Conservation (phyloP, 78 protist genomes). For the Anaeramoeba flamelloides region DNA sequence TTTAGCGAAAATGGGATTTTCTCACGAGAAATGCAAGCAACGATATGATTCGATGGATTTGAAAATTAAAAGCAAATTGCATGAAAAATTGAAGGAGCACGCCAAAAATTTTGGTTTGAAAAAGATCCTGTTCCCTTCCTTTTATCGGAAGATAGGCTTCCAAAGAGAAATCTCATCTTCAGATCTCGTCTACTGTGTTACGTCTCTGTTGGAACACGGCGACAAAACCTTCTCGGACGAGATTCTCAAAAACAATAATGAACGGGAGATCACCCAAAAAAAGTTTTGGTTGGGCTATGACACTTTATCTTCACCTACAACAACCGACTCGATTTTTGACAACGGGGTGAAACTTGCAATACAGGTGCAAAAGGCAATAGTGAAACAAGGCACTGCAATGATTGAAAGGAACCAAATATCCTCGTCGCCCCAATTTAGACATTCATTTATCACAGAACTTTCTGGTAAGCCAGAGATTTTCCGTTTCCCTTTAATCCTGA, state of each 20-base stretch:
- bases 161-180: conserved; percentile 21
- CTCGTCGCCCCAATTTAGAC: conserved; percentile 27
- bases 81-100: not conserved
- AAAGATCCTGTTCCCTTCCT: conserved; percentile 20
- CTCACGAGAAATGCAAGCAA: conserved; percentile 25
- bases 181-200: conserved; percentile 27
- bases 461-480: conserved; percentile 10
- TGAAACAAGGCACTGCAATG: conserved; percentile 21
- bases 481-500: conserved; percentile 27
- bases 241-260: not conserved
- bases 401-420: conserved; percentile 25
- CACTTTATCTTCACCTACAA: conserved; percentile 14
- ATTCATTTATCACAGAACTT: conserved; percentile 22
- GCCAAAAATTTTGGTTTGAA: conserved; percentile 23
- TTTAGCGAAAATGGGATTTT: conserved; percentile 35
- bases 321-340: not conserved
- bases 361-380: conserved; percentile 24
- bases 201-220: conserved; percentile 29
- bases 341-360: conserved; percentile 28
- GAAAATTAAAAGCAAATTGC: conserved; percentile 1
- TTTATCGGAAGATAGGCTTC: conserved; percentile 11
- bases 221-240: not conserved
- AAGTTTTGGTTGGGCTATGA: conserved; percentile 44
- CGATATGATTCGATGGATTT: conserved; percentile 12
- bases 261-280: conserved; percentile 8